Evolutionary conservation across 2,329 filamentous ascomycete species (phyloP), one percentile per base, ranked within the genome.

Genomic region (Alternaria ventricosa): DNA sequence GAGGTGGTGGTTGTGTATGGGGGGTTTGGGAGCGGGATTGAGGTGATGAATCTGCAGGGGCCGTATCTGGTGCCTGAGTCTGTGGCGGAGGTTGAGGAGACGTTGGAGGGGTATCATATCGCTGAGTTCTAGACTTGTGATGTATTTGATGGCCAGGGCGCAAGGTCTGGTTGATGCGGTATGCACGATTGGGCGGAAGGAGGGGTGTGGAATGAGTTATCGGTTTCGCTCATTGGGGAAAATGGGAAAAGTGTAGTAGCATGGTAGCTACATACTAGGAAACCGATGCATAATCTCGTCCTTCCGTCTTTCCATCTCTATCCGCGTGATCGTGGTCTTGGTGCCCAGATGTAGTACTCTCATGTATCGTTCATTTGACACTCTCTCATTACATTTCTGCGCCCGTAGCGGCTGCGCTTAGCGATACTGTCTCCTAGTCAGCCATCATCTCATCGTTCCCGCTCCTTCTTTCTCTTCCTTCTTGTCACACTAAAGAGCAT

Each of bases 1-100:
- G 36, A 4, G 36, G 36, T 41, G 15, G 18, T 10, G n/a, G 36
- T 53, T 20, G 49, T 53, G 12, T 5, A 53, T 4, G 36, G 23
- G 5, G 20, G 20, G 20, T 10, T 12, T n/a, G 49, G 13, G 10
- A 15, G 36, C 9, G n/a, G 36, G 20, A 13, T 23, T 36, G 49
- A 41, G 36, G 36, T 41, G 15, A 44, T 58, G 11, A 75, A 73
- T 28, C 68, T 61, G 2, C 64, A 68, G 11, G 68, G 68, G 9
- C 70, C 66, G 4, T 54, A 65, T 11, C 55, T 51, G 18, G 41
- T 51, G 27, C 72, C 74, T 49, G 68, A 69, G 23, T 63, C 71
- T 5, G 56, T 71, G 12, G 43, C 44, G 5, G 65, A 70, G 15
- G 60, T 75, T 33, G 63, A 70, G 59, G 45, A 69, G 51, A 61